Conservation (phyloP, 2,329 filamentous ascomycete species). For the Dryadomyces sulphureus region DNA sequence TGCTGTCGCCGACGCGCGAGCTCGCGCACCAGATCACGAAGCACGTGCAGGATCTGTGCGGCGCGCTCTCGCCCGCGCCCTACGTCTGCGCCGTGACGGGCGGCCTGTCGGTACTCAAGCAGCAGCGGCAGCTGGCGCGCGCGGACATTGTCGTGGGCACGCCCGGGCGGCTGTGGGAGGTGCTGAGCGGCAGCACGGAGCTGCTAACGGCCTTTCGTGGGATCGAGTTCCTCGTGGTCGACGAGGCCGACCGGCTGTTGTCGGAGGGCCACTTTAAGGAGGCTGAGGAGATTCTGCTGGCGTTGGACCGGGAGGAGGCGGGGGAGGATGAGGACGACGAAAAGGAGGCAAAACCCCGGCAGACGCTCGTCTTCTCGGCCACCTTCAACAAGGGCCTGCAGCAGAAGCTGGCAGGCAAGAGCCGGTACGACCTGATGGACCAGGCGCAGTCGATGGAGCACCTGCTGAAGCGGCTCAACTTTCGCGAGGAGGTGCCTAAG, state of each 20-base stretch:
- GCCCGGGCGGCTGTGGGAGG: conserved; percentile 86
- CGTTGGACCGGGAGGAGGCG: conserved; percentile 60
- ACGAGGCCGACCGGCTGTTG: conserved; percentile 85
- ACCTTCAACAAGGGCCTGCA: conserved; percentile 88
- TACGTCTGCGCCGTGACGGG: conserved; percentile 84
- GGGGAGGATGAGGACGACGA: conserved; percentile 33
- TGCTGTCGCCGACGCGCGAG: conserved; percentile 85
- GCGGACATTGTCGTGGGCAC: conserved; percentile 92
- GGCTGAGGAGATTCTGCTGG: conserved; percentile 70
- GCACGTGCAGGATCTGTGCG: conserved; percentile 65
- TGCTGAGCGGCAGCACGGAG: conserved; percentile 61
- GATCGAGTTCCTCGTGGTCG: conserved; percentile 73
- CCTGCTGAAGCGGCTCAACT: conserved; percentile 76
- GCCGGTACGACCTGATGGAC: conserved; percentile 49
- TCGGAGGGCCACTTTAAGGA: conserved; percentile 94
- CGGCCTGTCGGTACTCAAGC: conserved; percentile 87
- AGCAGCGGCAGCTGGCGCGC: conserved; percentile 67
- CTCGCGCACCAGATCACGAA: conserved; percentile 80
- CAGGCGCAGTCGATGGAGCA: conserved; percentile 84
- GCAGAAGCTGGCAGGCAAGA: conserved; percentile 74
- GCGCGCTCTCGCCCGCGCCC: conserved; percentile 41
- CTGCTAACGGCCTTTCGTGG: conserved; percentile 55
- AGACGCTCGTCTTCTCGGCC: conserved; percentile 92
- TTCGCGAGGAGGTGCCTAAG: conserved; percentile 68
- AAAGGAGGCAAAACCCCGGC: conserved; percentile 36